phyloP scores from a whole-genome alignment of 495 filamentous ascomycete species.

The Eremomyces bilateralis region DNA sequence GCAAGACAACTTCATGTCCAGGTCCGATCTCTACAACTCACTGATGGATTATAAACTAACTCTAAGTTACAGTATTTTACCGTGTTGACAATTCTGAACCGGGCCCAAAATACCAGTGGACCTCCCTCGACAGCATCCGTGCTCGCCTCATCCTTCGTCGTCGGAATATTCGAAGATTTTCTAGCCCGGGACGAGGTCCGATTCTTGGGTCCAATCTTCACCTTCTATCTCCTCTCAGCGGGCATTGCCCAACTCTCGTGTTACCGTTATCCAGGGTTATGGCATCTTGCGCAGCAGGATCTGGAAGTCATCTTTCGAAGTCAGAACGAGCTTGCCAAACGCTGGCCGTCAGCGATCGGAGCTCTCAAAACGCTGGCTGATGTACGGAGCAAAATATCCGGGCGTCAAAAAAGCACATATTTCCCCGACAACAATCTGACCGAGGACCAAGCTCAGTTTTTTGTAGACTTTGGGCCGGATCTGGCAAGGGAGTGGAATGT shows the following conservation, averaged over 20 bases:
- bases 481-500: constrained; percentile 9
- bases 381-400: constrained; percentile 8
- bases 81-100: constrained; percentile 6
- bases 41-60: constrained; percentile 1
- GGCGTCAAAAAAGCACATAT: constrained; percentile 3
- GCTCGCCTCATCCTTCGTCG: constrained; percentile 9
- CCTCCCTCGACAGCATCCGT: constrained; percentile 8
- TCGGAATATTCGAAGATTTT: constrained; percentile 12
- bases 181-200: constrained; percentile 11
- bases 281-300: constrained; percentile 8
- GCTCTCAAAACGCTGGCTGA: constrained; percentile 10
- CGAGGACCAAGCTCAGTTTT: constrained; percentile 6
- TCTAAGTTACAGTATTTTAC: constrained; percentile 8
- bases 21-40: neutral
- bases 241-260: constrained; percentile 10
- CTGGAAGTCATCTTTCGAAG: constrained; percentile 8
- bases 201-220: constrained; percentile 10
- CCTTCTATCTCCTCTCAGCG: constrained; percentile 10
- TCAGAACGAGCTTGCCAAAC: constrained; percentile 8
- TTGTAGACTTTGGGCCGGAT: constrained; percentile 9
- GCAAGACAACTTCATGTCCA: constrained; percentile 10
- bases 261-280: constrained; percentile 8
- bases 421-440: constrained; percentile 10
- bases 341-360: constrained; percentile 10
- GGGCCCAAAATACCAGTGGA: constrained; percentile 3